Percentiles rank a stretch among this genome's conserved stretches.
Conservation (phyloP, 257 asterid genomes). For the Dorcoceras hygrometricum region DNA sequence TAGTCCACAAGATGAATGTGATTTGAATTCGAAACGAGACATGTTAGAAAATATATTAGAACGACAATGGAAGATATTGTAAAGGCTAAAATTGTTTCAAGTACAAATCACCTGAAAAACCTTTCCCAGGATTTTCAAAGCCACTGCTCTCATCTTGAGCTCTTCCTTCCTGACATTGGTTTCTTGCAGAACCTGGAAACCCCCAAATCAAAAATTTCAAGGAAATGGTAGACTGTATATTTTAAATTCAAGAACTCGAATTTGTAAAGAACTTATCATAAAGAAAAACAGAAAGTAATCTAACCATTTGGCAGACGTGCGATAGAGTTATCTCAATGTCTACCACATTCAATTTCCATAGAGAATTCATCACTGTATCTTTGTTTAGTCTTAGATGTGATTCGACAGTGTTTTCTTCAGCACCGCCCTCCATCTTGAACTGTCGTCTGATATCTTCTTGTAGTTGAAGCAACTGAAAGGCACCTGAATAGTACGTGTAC, state of each 20-base stretch:
- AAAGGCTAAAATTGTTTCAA: no score
- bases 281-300: slow-evolving; percentile 4
- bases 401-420: slow-evolving; percentile 41
- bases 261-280: not conserved
- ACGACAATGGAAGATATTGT: no score
- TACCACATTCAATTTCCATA: slow-evolving; percentile 86
- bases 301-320: slow-evolving; percentile 87
- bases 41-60: no score
- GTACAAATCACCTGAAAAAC: no score
- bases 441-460: slow-evolving; percentile 75
- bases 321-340: slow-evolving; percentile 80
- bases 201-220: not conserved
- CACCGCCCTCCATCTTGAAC: slow-evolving; percentile 56
- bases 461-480: slow-evolving; percentile 90
- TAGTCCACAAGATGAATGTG: no score
- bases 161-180: slow-evolving; percentile 46
- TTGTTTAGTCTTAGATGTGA: no score
- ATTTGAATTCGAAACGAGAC: no score
- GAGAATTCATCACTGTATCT: slow-evolving; percentile 64
- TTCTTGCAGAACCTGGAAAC: slow-evolving; percentile 71
- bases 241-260: not conserved
- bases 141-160: no score
- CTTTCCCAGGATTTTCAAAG: no score
- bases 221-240: no score
- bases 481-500: slow-evolving; percentile 42